These are phyloP conservation scores for Rhodotorula mucilaginosa DNA, from an alignment of 1,284 basidiomycete species.

Conservation along the genomic window DNA sequence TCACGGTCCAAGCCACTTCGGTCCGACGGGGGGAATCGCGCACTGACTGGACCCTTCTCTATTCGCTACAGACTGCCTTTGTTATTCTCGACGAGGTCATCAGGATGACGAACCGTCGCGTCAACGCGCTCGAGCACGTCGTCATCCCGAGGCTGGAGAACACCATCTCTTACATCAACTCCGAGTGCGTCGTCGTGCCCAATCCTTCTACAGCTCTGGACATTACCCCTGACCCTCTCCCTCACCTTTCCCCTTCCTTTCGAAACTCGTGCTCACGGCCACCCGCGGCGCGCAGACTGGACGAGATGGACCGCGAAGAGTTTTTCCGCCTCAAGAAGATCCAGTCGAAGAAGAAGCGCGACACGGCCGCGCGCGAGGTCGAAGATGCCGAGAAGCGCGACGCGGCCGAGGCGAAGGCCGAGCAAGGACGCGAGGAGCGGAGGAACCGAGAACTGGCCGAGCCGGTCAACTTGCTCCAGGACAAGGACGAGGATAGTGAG, in stretches of 20 bases:
- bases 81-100: conserved; percentile 99
- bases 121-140: conserved; percentile 98
- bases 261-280: background rate
- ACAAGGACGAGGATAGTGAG: conserved; percentile 74
- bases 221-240: background rate
- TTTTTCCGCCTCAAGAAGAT: conserved; percentile 88
- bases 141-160: conserved; percentile 94
- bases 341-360: conserved; percentile 93
- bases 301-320: conserved; percentile 97
- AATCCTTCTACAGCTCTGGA: too few species aligned
- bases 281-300: conserved; percentile 53
- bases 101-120: conserved; percentile 93
- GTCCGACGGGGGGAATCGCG: too few species aligned
- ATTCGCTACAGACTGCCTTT: conserved; percentile 74
- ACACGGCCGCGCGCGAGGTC: conserved; percentile 50
- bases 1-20: background rate
- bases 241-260: background rate
- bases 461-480: conserved; percentile 64
- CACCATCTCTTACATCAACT: conserved; percentile 94
- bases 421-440: background rate
- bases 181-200: conserved; percentile 47
- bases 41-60: background rate
- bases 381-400: conserved; percentile 56
- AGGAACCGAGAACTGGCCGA: background rate
- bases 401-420: conserved; percentile 46